Evolutionary conservation across 768 basidiomycete genomes (phyloP), one percentile per base, ranked within the genome.

Genomic region (Russula sp.): DNA sequence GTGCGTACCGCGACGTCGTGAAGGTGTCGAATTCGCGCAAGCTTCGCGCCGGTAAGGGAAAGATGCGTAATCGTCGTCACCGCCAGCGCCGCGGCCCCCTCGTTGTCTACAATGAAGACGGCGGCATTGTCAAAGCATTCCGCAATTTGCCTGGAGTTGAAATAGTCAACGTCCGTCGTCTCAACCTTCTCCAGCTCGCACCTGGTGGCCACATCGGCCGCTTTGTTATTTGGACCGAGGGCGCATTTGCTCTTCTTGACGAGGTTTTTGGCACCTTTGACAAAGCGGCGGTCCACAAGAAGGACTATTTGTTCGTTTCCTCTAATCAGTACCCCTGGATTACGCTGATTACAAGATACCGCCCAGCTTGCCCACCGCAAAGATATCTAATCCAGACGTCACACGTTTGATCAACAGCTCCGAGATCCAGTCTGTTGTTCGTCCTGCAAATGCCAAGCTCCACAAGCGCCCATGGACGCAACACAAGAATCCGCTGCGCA

Each of bases 191-290:
- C 75, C 94, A 98, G 80, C 92, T 99, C 76, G 97, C 97, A 18
- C 97, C 97, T 55, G 97, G 97, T 86, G 97, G 97, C 69, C 97
- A 99, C 75, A 87, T 99, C 65, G 97, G 97, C 66, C 93, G 97
- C 67, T 99, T 99, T 81, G 83, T 98, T 76, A 96, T 99, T 83
- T 99, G 97, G 97, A 98, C 97, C 66, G 90, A 96, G 80, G 83
- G 83, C 72, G 97, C 97, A 30, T 97, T 98, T 76, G 83, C 79
- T 59, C 85, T 91, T 69, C 90, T 99, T 62, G 97, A 98, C 76
- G 89, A 93, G 70, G 86, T 98, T 68, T 99, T 90, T 76, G 97
- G 96, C 61, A 98, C 95, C 70, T 91, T 89, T 73, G 93, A 97
- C 73, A 94, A 88, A 81, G 82, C 80, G n/a, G 84, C 94, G 16